These are phyloP conservation scores for Alternaria sp. DNA, from an alignment of 2,329 filamentous ascomycete species.

Conservation along the genomic window DNA sequence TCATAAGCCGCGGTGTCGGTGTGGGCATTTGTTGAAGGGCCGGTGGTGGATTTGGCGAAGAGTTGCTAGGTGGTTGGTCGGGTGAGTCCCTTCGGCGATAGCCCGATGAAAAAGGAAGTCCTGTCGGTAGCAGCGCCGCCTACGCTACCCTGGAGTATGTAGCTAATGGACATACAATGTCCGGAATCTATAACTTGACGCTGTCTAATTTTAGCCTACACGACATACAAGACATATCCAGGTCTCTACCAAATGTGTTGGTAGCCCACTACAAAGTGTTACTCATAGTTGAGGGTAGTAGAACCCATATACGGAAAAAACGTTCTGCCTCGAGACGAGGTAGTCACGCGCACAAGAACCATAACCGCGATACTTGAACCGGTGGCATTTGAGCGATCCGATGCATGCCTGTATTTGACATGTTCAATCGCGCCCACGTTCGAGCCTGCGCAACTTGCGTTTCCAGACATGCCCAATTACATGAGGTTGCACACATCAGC, in stretches of 20 bases:
- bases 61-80: not conserved
- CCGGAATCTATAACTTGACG: not conserved
- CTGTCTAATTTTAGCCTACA: not conserved
- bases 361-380: not conserved
- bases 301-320: not conserved
- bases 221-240: not conserved
- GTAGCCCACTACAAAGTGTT: not conserved
- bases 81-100: not conserved
- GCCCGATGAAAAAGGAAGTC: not conserved
- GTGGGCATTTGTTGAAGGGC: constrained; percentile 1
- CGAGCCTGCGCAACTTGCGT: not conserved
- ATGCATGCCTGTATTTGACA: not conserved
- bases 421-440: not conserved
- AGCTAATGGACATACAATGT: not conserved
- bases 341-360: not conserved
- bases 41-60: constrained; percentile 1
- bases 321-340: not conserved
- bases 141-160: not conserved
- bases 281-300: not conserved
- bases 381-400: not conserved
- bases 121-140: constrained; percentile 5
- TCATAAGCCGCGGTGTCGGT: constrained; percentile 13
- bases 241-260: too few species aligned
- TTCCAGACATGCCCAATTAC: constrained; percentile 2
- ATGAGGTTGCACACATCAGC: constrained; percentile 33